Evolutionary conservation across 768 basidiomycete genomes (phyloP).

Genomic region (Tulasnella calospora): DNA sequence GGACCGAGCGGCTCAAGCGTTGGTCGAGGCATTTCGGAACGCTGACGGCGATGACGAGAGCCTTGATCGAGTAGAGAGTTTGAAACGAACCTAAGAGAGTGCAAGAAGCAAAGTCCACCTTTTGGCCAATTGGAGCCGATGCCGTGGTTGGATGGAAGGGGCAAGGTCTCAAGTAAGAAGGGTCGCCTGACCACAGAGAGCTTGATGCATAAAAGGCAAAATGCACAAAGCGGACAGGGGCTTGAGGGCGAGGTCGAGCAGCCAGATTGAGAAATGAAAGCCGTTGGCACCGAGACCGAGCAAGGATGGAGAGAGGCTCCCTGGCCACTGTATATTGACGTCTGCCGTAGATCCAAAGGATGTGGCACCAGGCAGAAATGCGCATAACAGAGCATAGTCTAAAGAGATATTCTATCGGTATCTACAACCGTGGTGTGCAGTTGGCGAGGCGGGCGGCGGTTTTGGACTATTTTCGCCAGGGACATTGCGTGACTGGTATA

Average conservation of each 20-base stretch:
- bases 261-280: neutral
- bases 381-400: neutral
- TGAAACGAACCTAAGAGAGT: neutral
- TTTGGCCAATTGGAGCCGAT: neutral
- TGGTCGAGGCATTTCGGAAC: neutral
- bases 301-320: neutral
- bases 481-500: conserved; percentile 11
- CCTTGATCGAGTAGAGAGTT: neutral
- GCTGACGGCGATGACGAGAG: neutral
- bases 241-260: neutral
- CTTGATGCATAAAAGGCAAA: neutral
- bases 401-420: neutral
- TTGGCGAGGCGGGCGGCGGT: neutral
- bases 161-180: neutral
- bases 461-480: neutral
- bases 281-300: neutral
- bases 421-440: neutral
- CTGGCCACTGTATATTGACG: neutral
- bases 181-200: neutral
- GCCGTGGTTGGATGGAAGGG: neutral
- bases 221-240: neutral
- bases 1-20: neutral
- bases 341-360: neutral
- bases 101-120: neutral
- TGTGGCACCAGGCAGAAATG: neutral